phyloP scores from a whole-genome alignment of 129 eudicot species.

The Tagetes erecta region DNA sequence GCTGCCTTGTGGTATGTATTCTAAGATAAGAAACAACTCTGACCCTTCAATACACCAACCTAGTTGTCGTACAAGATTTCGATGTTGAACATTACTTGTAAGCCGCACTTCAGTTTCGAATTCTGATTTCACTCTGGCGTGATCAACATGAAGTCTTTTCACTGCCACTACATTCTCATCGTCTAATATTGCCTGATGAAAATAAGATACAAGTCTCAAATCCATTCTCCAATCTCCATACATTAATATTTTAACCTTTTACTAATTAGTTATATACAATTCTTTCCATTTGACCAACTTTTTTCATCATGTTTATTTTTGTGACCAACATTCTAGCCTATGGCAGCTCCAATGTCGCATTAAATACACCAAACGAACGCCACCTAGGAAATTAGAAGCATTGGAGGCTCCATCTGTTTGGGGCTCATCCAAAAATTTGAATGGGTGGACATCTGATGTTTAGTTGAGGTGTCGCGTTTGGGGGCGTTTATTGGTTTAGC shows the following conservation, averaged over 20 bases:
- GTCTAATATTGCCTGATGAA: constrained; percentile 43
- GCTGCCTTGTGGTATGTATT: constrained; percentile 65
- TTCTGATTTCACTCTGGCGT: constrained; percentile 39
- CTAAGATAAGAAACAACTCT: constrained; percentile 55
- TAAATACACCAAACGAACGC: no score
- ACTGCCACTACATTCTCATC: constrained; percentile 52
- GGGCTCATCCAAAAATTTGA: no score
- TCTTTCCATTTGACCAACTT: background rate
- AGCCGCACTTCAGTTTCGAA: constrained; percentile 62
- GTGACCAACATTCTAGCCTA: background rate
- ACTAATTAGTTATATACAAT: background rate
- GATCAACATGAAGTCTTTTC: constrained; percentile 38
- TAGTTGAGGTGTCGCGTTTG: no score
- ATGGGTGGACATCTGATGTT: no score
- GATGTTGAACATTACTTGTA: constrained; percentile 61
- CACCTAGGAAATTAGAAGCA: no score
- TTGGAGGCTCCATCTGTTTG: no score
- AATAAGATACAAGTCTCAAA: background rate
- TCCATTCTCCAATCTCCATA: background rate
- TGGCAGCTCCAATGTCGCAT: no score
- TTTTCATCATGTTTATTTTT: background rate
- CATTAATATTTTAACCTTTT: background rate
- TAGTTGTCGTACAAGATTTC: constrained; percentile 56
- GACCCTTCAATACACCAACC: constrained; percentile 58
- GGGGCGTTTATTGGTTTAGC: no score